Evolutionary conservation across 2,329 filamentous ascomycete species (phyloP).

Genomic region (Aspergillus sp.): DNA sequence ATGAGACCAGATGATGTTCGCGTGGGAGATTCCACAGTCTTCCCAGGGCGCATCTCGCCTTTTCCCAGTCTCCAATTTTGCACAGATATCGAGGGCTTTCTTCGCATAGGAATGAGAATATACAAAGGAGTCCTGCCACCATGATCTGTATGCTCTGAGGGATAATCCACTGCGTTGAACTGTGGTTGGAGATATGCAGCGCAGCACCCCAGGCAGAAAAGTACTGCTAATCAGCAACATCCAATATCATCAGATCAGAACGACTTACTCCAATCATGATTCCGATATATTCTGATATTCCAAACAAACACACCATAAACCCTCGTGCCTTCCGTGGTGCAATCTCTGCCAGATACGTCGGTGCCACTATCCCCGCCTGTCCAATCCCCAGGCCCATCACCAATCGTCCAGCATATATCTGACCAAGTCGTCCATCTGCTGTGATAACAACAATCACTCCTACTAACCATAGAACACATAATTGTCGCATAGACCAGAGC

Average conservation of each 20-base stretch:
- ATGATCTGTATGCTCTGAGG: slow-evolving; percentile 69
- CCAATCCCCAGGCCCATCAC: slow-evolving; percentile 29
- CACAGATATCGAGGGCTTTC: slow-evolving; percentile 65
- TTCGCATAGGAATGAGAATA: slow-evolving; percentile 60
- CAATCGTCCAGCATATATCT: slow-evolving; percentile 27
- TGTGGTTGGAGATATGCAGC: slow-evolving; percentile 41
- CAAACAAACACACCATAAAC: slow-evolving; percentile 37
- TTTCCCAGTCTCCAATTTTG: slow-evolving; percentile 32
- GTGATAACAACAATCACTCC: slow-evolving; percentile 30
- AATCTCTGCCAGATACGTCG: slow-evolving; percentile 84
- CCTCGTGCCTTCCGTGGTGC: slow-evolving; percentile 67
- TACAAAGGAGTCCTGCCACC: slow-evolving; percentile 62
- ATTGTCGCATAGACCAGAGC: slow-evolving; percentile 17
- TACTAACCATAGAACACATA: slow-evolving; percentile 13
- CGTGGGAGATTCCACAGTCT: slow-evolving; percentile 1
- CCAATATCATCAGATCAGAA: neutral
- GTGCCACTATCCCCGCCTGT: slow-evolving; percentile 73
- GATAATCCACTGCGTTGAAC: slow-evolving; percentile 49
- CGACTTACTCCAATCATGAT: slow-evolving; percentile 15
- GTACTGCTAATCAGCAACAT: slow-evolving; percentile 12
- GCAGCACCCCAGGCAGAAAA: slow-evolving; percentile 41
- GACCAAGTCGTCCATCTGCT: slow-evolving; percentile 22
- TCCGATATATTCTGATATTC: slow-evolving; percentile 16
- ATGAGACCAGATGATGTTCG: neutral
- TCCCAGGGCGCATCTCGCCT: neutral